Evolutionary conservation across 2,329 filamentous ascomycete species (phyloP).

Genomic region (Botryotinia narcissicola): DNA sequence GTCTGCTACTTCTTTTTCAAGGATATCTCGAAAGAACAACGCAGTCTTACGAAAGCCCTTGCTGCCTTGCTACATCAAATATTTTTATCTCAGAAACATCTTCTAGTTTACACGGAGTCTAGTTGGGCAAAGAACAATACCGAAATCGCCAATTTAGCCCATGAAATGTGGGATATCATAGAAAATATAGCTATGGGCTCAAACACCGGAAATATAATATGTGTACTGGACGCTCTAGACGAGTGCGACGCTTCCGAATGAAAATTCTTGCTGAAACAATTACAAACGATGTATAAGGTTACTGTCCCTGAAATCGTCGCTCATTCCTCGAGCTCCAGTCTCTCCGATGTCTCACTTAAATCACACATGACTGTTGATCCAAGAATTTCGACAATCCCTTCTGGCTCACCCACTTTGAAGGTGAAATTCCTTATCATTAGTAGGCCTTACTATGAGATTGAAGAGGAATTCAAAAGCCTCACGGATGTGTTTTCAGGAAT

Average conservation of each 20-base stretch:
- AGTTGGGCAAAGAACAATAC: not conserved
- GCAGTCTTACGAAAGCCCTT: not conserved
- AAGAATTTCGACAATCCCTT: not conserved
- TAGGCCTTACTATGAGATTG: constrained; percentile 17
- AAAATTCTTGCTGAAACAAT: not conserved
- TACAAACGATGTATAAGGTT: not conserved
- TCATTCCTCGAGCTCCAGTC: not conserved
- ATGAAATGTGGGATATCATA: not conserved
- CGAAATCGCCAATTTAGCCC: not conserved
- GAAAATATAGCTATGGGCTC: not conserved
- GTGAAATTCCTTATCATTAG: constrained; percentile 9
- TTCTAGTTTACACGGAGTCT: not conserved
- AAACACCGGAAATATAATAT: not conserved
- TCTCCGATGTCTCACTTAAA: not conserved
- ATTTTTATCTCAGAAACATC: not conserved
- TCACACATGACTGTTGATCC: not conserved
- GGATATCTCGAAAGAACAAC: not conserved
- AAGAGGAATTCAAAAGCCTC: not conserved
- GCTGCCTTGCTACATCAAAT: constrained; percentile 7
- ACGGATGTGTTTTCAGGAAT: not conserved
- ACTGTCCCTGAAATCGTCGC: not conserved
- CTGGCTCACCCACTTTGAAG: not conserved
- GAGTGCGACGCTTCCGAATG: not conserved
- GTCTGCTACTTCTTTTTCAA: constrained; percentile 14
- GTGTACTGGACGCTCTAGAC: not conserved